phyloP scores from a whole-genome alignment of 257 asterid species.

The Handroanthus guayacan region DNA sequence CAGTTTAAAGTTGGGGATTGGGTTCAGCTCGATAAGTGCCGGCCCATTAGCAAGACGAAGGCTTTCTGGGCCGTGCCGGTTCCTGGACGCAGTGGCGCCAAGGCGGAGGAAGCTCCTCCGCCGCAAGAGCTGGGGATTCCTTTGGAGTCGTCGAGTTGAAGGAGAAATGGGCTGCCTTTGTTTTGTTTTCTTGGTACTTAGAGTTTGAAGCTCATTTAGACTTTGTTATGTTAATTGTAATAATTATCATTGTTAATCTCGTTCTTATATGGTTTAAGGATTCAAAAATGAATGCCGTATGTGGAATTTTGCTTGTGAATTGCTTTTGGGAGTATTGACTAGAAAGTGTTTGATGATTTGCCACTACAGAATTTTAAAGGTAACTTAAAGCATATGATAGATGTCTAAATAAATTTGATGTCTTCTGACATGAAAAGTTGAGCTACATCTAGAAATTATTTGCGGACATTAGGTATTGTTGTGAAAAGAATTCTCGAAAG shows the following conservation, averaged over 20 bases:
- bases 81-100: conserved; percentile 42
- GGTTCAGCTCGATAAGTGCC: conserved; percentile 80
- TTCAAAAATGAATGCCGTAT: neutral
- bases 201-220: conserved; percentile 1
- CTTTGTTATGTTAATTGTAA: conserved; percentile 30
- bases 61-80: conserved; percentile 71
- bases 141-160: conserved; percentile 47
- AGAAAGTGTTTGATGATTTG: neutral
- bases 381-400: neutral
- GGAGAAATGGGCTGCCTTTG: neutral
- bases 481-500: too few species aligned
- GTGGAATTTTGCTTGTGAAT: neutral
- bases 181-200: conserved; percentile 6
- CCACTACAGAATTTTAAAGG: neutral
- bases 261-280: conserved; percentile 1
- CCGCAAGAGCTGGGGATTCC: conserved; percentile 61
- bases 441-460: too few species aligned
- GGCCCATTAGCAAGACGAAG: conserved; percentile 89
- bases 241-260: conserved; percentile 13
- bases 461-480: too few species aligned
- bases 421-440: too few species aligned
- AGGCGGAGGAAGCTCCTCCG: conserved; percentile 34
- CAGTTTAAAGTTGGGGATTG: conserved; percentile 84
- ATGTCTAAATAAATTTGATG: too few species aligned
- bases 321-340: neutral